Base-by-base conservation (phyloP, 331 rosid species). In the Ulmus americana region DNA sequence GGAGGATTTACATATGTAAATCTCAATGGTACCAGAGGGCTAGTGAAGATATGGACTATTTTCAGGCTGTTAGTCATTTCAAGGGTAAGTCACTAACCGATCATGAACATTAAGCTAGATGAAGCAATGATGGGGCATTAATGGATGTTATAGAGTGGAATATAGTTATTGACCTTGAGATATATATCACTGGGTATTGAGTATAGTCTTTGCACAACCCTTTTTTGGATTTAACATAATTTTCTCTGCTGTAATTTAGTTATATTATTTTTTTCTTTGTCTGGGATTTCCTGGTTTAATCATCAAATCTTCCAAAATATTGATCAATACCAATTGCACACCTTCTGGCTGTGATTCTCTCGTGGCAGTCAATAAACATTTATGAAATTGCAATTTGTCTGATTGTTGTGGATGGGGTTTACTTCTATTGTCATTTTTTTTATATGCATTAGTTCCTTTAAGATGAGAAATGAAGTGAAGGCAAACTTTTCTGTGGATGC, bases 11-110 rank as follows among this genome's bases (percentile, higher is more conserved):
- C 56, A 39, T 18, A 44, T 41, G 74, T 83, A 71, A 80, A 74
- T 74, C 76, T 85, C 89, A 15, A 86, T 86, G 95, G 75, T 73
- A 75, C 87, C 80, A 4, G 79, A 76, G 76, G 86, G 91, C 68
- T 92, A 84, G 90, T 76, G 79, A 78, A 86, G 83, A 71, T 67
- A 92, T 92, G 98, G 86, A 80, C 80, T 67, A 76, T 68, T 76
- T 71, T 77, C 83, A 46, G 66, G 73, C 84, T 83, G 79, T 59
- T 75, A 58, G 71, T 70, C 76, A 47, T 77, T 79, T 73, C 38
- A 83, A 73, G 68, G 95, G 97, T 92, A 77, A 69, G 84, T 64
- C 62, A 46, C 67, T 16, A 7, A 58, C 45, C 42, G 28, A 54
- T n/a, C 47, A 16, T 28, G 10, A 12, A 50, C 51, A 42, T 49